Evolutionary conservation across 2,329 filamentous ascomycete species (phyloP), one percentile per base, ranked within the genome.

Genomic region (Fusarium concolor): DNA sequence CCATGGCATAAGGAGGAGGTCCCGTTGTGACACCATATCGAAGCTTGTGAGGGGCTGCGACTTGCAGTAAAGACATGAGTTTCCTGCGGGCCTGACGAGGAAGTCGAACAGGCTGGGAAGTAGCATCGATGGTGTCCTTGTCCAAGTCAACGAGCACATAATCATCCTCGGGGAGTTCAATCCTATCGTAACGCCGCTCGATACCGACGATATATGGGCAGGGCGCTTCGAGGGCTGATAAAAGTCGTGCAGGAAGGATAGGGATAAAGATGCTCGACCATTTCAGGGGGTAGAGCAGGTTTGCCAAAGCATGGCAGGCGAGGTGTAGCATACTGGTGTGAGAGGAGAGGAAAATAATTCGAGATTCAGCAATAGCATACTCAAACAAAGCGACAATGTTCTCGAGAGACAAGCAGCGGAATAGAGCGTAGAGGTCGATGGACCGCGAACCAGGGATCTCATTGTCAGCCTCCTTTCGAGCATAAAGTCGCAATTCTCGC

Each of bases 171-270:
- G 96, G 96, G 41, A 98, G 86, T 71, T 94, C 90, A 45, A 94
- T 87, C 58, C 89, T 89, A 72, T 96, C 93, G 76, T 98, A 98
- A 58, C 94, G 89, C 70, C 94, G 88, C 80, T 99, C 96, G 59
- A 99, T 93, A 47, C 96, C 96, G 42, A 98, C 93, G 70, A 99
- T 97, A 74, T 98, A 99, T 1, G 96, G 96, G 73, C 96, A 98
- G 4, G 95, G 95, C 2, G 95, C 95, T 73, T 98, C 96, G 18
- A 99, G 86, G 4, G 94, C 95, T 53, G 96, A 94, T 11, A 99
- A 85, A 22, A 99, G 83, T 35, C 95, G 89, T 10, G 93, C 92
- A 8, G 95, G 95, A 10, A 99, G 85, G 33, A 98, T 86, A 3
- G 95, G 95, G 67, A 98, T 97, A 76, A 97, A 94, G 47, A 98